phyloP scores from a whole-genome alignment of 306 rosid species.

The Lathyrus aphaca region DNA sequence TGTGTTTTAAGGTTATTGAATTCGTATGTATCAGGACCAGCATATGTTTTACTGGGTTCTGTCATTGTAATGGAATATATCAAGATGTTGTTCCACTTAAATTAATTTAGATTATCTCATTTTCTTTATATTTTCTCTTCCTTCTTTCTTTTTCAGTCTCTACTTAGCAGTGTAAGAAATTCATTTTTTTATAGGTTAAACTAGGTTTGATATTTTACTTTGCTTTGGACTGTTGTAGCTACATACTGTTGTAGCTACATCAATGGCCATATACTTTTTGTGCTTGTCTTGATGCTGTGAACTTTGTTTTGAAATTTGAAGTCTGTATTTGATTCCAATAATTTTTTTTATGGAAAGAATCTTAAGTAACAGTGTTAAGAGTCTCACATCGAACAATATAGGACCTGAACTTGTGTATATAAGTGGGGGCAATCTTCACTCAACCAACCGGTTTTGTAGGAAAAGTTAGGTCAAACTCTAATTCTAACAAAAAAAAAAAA shows the following conservation, averaged over 20 bases:
- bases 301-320: neutral
- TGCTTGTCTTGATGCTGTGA: neutral
- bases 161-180: neutral
- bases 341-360: too few species aligned
- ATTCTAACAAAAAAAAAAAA: too few species aligned
- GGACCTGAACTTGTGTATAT: too few species aligned
- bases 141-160: neutral
- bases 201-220: neutral
- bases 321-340: neutral
- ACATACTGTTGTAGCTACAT: neutral
- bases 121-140: neutral
- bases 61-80: constrained; percentile 29
- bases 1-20: constrained; percentile 47
- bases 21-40: constrained; percentile 32
- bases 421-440: too few species aligned
- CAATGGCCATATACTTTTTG: neutral
- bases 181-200: neutral
- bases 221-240: neutral
- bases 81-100: neutral
- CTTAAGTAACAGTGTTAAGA: too few species aligned
- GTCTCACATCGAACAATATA: too few species aligned
- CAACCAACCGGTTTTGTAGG: too few species aligned
- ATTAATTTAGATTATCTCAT: neutral
- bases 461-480: too few species aligned
- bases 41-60: constrained; percentile 32